A percentile compares a stretch with the other conserved stretches of the same genome.
phyloP scores from a whole-genome alignment of 768 basidiomycete species.

The Mycena rosella region DNA sequence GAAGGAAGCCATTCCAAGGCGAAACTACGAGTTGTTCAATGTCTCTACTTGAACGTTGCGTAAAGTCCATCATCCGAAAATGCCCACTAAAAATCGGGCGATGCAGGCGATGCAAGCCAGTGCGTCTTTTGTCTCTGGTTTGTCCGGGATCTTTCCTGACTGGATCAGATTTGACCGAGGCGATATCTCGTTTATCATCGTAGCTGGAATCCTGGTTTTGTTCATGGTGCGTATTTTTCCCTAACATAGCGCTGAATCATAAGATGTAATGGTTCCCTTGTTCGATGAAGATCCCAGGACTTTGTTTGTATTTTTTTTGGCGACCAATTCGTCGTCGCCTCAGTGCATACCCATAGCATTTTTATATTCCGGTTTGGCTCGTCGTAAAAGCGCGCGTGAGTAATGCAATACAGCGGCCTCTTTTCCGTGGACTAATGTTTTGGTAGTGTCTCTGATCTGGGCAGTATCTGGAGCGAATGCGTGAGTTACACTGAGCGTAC shows the following conservation, averaged over 20 bases:
- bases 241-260: background rate
- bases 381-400: constrained; percentile 73
- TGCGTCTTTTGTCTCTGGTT: background rate
- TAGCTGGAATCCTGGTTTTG: constrained; percentile 76
- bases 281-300: background rate
- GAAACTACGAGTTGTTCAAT: background rate
- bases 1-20: background rate
- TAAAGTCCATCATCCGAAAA: background rate
- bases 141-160: background rate
- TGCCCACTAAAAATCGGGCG: constrained; percentile 3
- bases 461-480: constrained; percentile 80
- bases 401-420: constrained; percentile 6
- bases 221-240: constrained; percentile 82
- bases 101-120: constrained; percentile 31
- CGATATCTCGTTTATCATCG: constrained; percentile 77
- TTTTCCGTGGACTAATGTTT: background rate
- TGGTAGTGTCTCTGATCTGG: constrained; percentile 78
- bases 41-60: constrained; percentile 16
- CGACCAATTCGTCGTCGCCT: constrained; percentile 12
- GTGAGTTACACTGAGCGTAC: too few relatives aligned
- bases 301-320: constrained; percentile 51
- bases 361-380: constrained; percentile 78
- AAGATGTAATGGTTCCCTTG: too few relatives aligned
- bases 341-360: constrained; percentile 59
- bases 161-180: constrained; percentile 72